Conservation (phyloP, 1,284 basidiomycete species). For the Pyrrhoderma lamaoense region DNA sequence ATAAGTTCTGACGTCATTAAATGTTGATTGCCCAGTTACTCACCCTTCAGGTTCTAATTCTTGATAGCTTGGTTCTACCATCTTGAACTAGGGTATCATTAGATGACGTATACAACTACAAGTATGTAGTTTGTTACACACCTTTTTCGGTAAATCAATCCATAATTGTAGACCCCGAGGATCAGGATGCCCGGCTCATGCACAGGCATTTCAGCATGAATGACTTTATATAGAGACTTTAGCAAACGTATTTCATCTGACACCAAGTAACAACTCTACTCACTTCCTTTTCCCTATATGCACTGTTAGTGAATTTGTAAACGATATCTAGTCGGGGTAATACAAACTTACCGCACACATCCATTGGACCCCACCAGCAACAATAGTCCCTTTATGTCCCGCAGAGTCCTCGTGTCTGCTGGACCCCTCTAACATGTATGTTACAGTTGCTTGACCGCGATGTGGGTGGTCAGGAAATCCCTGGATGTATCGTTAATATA, state of each 20-base stretch:
- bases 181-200: constrained; percentile 60
- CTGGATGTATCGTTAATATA: constrained; percentile 26
- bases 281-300: constrained; percentile 34
- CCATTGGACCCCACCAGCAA: constrained; percentile 88
- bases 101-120: constrained; percentile 19
- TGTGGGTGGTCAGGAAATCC: constrained; percentile 85
- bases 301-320: neutral
- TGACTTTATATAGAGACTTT: constrained; percentile 38
- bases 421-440: constrained; percentile 85
- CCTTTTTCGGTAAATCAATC: constrained; percentile 85
- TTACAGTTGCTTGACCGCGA: constrained; percentile 81
- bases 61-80: constrained; percentile 76
- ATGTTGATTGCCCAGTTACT: constrained; percentile 19
- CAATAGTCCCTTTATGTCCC: constrained; percentile 79
- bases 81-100: constrained; percentile 63
- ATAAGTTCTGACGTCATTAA: neutral
- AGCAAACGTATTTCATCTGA: neutral
- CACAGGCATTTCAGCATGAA: constrained; percentile 89
- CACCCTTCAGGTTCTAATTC: constrained; percentile 61
- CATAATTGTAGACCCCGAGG: constrained; percentile 86
- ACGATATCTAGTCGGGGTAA: neutral
- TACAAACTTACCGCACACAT: constrained; percentile 74
- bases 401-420: constrained; percentile 89
- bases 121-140: constrained; percentile 21
- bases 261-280: no score